phyloP scores from a whole-genome alignment of 345 rosid species.

The Diplotaxis tenuifolia region DNA sequence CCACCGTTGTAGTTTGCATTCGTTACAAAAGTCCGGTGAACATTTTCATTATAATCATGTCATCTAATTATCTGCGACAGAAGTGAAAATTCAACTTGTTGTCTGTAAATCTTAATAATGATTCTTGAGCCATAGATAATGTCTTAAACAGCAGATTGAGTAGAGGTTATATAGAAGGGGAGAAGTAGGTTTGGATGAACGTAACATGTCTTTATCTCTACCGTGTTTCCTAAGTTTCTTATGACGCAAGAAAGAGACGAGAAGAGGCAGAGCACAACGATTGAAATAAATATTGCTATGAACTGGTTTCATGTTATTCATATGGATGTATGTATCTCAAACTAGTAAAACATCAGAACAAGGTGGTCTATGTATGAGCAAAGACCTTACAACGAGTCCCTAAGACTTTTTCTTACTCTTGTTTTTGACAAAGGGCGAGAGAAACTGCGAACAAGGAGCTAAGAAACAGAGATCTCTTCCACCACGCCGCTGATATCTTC shows the following conservation, averaged over 20 bases:
- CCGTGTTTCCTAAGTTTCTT: constrained; percentile 21
- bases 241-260: constrained; percentile 30
- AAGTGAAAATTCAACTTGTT: not conserved
- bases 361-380: constrained; percentile 3
- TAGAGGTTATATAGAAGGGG: constrained; percentile 23
- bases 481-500: constrained; percentile 51
- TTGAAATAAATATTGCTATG: no score
- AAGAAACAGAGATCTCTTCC: constrained; percentile 57
- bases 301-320: no score
- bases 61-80: not conserved
- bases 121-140: constrained; percentile 44
- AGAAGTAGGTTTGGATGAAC: constrained; percentile 10
- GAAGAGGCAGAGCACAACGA: not conserved
- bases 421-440: not conserved
- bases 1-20: not conserved
- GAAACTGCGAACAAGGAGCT: constrained; percentile 24
- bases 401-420: not conserved
- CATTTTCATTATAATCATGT: not conserved
- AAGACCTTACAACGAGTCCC: constrained; percentile 14
- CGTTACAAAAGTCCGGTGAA: not conserved
- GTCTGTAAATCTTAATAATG: not conserved
- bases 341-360: constrained; percentile 9
- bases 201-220: constrained; percentile 15
- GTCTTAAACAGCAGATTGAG: constrained; percentile 16
- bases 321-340: not conserved